Conservation (phyloP, 179 eudicot species). For the Beta lomatogona region DNA sequence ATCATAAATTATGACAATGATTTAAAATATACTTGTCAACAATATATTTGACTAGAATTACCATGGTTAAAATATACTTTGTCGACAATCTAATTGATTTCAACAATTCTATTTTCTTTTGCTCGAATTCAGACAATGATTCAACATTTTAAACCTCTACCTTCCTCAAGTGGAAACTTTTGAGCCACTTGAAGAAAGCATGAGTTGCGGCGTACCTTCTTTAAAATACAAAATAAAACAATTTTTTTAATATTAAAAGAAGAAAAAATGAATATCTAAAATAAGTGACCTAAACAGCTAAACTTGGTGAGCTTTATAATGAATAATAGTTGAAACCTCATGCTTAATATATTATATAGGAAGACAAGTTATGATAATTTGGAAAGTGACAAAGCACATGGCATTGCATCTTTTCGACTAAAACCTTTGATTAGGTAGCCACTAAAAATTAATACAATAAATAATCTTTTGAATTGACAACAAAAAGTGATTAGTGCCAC, state of each 20-base stretch:
- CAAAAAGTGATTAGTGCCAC: slow-evolving; percentile 27
- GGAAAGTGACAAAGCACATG: slow-evolving; percentile 34
- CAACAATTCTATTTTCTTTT: not conserved
- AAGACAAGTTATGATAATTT: slow-evolving; percentile 8
- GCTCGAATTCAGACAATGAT: not conserved
- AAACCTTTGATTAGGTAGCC: slow-evolving; percentile 33
- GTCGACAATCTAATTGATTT: not conserved
- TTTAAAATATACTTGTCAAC: no score
- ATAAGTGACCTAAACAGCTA: slow-evolving; percentile 8
- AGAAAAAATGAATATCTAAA: slow-evolving; percentile 11
- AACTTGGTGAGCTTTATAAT: not conserved
- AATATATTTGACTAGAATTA: no score
- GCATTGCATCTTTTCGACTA: slow-evolving; percentile 26
- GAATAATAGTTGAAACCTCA: slow-evolving; percentile 14
- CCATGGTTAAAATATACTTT: not conserved
- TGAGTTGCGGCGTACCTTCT: not conserved
- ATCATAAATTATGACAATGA: no score
- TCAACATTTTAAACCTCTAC: not conserved
- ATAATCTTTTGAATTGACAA: slow-evolving; percentile 24
- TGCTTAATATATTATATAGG: not conserved
- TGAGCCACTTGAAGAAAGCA: slow-evolving; percentile 15
- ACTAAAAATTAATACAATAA: slow-evolving; percentile 10
- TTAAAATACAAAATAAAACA: no score
- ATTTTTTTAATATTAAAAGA: no score
- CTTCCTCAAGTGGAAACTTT: not conserved